phyloP scores from a whole-genome alignment of 139 green algal species.

The Chlorella vulgaris region DNA sequence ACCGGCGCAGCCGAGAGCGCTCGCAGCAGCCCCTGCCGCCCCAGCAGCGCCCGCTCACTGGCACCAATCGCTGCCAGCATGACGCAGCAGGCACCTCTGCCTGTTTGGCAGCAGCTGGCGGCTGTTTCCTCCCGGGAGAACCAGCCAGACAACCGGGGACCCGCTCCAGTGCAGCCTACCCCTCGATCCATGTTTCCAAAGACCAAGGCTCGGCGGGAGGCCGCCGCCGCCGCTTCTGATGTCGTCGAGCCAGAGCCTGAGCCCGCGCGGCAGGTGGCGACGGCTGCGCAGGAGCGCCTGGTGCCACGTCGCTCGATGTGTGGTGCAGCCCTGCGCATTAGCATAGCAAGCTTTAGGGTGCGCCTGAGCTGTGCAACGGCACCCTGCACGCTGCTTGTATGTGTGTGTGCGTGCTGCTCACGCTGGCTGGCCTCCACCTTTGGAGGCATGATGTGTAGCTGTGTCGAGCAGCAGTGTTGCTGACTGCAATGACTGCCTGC shows the following conservation, averaged over 20 bases:
- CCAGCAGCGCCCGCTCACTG: neutral
- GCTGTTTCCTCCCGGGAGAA: constrained; percentile 5
- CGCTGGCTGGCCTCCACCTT: too few relatives aligned
- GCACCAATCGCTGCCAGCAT: neutral
- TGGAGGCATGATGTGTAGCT: too few relatives aligned
- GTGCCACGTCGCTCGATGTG: constrained; percentile 20
- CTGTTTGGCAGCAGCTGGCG: neutral
- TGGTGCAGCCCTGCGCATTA: constrained; percentile 33
- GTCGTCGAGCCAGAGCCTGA: neutral
- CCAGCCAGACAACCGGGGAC: constrained; percentile 11
- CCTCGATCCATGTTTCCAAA: constrained; percentile 25
- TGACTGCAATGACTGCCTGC: too few relatives aligned
- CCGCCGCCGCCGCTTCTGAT: neutral
- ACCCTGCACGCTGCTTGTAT: too few relatives aligned
- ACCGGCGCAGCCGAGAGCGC: neutral
- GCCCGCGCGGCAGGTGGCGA: neutral
- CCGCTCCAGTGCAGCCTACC: constrained; percentile 9
- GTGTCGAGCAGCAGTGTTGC: too few relatives aligned
- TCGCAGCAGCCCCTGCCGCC: constrained; percentile 3
- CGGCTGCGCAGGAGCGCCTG: neutral
- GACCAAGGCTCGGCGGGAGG: neutral
- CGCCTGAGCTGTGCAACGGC: too few relatives aligned
- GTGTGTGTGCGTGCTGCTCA: too few relatives aligned
- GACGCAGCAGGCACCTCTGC: neutral
- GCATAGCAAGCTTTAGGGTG: constrained; percentile 21